Base-by-base conservation (phyloP, 169 alveolate genomes). In the Plasmodium blacklocki region DNA sequence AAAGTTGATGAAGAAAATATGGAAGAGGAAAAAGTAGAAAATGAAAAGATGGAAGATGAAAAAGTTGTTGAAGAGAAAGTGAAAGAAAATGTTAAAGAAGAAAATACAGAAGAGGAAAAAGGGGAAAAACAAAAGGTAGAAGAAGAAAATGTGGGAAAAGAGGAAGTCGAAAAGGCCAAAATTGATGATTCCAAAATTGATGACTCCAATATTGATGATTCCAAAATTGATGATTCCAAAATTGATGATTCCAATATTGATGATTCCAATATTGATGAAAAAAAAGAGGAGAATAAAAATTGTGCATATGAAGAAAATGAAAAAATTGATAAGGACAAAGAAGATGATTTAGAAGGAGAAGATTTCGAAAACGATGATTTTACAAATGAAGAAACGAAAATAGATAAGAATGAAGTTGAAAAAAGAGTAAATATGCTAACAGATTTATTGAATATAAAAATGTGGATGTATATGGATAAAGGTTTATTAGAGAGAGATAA, bases 401-500 rank as follows among this genome's bases (percentile, higher is more conserved):
- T 85, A 86, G 89, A 93, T 64, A 93, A 93, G 70, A 93, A 93
- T 88, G 96, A 91, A 50, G 83, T 91, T 50, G 90, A 73, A 74
- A 80, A 88, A 74, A 95, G 99, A 56, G 99, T 97, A 45, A 95
- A 94, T 58, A 94, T 93, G 74, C 95, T 97, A 6, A 93, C 89
- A 86, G 97, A 96, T 63, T 78, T 96, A 39, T 95, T 98, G 68
- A 97, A 98, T 26, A 96, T 93, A 80, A 96, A 96, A 71, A 96
- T 97, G 74, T 97, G 96, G 96, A 86, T 88, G 93, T 97, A 96
- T 93, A 97, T 97, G 15, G 93, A 97, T 89, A 73, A 98, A 92
- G 99, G 99, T 19, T 96, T 97, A 12, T 95, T 98, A 73, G 99
- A 97, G 70, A 93, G 94, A 50, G 99, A 98, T 93, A 98, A 97